A percentile compares a stretch with the other conserved stretches of the same genome.
Conservation (phyloP, 345 rosid species). For the Moricandia arvensis region DNA sequence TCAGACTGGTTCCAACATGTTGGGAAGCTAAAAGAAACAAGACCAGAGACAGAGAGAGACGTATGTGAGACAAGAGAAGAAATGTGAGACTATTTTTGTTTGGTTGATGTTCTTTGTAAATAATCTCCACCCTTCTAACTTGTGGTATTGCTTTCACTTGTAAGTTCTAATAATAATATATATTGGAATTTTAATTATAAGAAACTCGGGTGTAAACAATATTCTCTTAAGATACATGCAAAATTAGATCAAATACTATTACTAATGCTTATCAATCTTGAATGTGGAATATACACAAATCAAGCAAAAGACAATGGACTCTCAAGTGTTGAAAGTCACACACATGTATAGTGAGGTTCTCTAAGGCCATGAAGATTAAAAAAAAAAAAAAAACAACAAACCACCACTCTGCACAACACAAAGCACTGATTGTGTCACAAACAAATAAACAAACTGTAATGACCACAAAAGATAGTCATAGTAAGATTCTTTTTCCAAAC, state of each 20-base stretch:
- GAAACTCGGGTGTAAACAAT: not conserved
- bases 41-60: not conserved
- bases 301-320: constrained; percentile 17
- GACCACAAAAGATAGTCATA: constrained; percentile 21
- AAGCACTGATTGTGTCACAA: constrained; percentile 23
- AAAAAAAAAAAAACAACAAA: not conserved
- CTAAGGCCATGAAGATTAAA: constrained; percentile 14
- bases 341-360: constrained; percentile 14
- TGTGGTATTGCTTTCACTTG: constrained; percentile 28
- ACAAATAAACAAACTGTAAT: constrained; percentile 33
- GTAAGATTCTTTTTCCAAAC: constrained; percentile 28
- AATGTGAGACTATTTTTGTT: constrained; percentile 25
- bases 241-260: not conserved
- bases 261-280: constrained; percentile 9
- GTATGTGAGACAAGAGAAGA: constrained; percentile 20
- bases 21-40: constrained; percentile 1
- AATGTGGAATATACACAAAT: constrained; percentile 16
- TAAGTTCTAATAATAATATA: not conserved
- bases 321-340: constrained; percentile 14
- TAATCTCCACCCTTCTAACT: constrained; percentile 23
- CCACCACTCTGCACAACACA: constrained; percentile 27
- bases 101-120: constrained; percentile 21
- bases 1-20: constrained; percentile 14
- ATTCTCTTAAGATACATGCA: not conserved
- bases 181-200: not conserved